Evolutionary conservation across 1,139 yeast species (phyloP).

Genomic region (Taphrina flavorubra): DNA sequence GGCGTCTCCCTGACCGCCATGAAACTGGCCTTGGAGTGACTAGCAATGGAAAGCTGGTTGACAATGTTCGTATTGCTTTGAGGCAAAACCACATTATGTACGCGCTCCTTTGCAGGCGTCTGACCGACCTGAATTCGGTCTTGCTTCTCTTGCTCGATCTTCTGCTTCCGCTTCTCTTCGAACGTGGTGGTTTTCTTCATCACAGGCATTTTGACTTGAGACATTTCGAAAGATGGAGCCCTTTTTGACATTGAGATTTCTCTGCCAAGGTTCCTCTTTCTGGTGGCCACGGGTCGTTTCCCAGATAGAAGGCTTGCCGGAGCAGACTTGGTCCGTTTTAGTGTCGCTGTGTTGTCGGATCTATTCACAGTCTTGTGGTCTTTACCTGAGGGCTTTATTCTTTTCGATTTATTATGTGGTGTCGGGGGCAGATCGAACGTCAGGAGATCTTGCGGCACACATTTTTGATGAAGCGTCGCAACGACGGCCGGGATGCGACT

Average conservation of each 20-base stretch:
- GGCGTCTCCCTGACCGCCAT: conserved; percentile 37
- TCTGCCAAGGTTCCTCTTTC: conserved; percentile 32
- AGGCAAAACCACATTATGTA: not conserved
- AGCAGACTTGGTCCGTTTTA: conserved; percentile 30
- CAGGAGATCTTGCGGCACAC: conserved; percentile 33
- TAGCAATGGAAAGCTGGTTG: conserved; percentile 10
- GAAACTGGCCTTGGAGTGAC: conserved; percentile 30
- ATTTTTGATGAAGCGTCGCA: conserved; percentile 9
- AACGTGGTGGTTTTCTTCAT: conserved; percentile 8
- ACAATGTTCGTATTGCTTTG: not conserved
- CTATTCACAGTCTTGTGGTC: not conserved
- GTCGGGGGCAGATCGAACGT: conserved; percentile 21
- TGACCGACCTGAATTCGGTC: conserved; percentile 32
- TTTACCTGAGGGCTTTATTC: not conserved
- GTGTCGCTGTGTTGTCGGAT: conserved; percentile 8
- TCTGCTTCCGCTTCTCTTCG: conserved; percentile 26
- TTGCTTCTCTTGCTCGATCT: conserved; percentile 20
- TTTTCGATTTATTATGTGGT: not conserved
- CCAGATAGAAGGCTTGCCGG: conserved; percentile 30
- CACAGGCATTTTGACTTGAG: not conserved
- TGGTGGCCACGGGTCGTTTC: conserved; percentile 8
- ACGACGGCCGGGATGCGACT: conserved; percentile 16
- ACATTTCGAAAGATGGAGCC: conserved; percentile 15
- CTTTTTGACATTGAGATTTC: conserved; percentile 33
- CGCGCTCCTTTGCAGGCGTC: conserved; percentile 31